A percentile compares a stretch with the other conserved stretches of the same genome.
phyloP scores from a whole-genome alignment of 192 early-diverging fungal species.

The Mortierella hygrophila region DNA sequence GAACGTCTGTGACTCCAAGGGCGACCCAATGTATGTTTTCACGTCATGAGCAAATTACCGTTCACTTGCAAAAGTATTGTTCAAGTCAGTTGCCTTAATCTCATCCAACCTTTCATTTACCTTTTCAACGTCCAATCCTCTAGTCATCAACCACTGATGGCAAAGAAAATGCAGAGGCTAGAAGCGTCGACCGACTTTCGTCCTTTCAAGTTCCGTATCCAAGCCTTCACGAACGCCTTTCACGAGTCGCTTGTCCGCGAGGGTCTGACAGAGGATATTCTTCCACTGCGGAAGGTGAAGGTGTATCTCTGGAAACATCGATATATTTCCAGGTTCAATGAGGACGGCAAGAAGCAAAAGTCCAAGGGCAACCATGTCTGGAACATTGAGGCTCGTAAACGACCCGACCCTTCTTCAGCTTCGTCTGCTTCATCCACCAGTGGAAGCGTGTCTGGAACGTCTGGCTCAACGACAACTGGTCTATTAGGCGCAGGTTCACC shows the following conservation, averaged over 20 bases:
- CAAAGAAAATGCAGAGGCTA: slow-evolving; percentile 80
- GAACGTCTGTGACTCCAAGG: slow-evolving; percentile 72
- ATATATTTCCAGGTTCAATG: slow-evolving; percentile 85
- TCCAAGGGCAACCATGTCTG: slow-evolving; percentile 85
- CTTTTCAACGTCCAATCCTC: background rate
- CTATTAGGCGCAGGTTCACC: background rate
- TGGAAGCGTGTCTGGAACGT: slow-evolving; percentile 15
- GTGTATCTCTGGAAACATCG: slow-evolving; percentile 79
- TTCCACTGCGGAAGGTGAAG: slow-evolving; percentile 76
- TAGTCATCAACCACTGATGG: slow-evolving; percentile 82
- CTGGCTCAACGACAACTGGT: background rate
- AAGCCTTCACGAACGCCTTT: slow-evolving; percentile 83
- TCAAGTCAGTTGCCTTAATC: background rate
- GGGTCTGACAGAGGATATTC: slow-evolving; percentile 73
- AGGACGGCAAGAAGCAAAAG: slow-evolving; percentile 84
- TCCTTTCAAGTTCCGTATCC: slow-evolving; percentile 85
- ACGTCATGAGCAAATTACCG: background rate
- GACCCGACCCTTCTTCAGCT: slow-evolving; percentile 32
- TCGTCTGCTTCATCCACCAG: background rate
- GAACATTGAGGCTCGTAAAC: slow-evolving; percentile 86
- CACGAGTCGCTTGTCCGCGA: slow-evolving; percentile 73
- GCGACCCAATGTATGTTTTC: slow-evolving; percentile 75
- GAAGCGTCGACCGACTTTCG: slow-evolving; percentile 79
- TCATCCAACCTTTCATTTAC: background rate
- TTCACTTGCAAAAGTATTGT: background rate